Base-by-base conservation (phyloP, 352 stramenopile genomes). In the Phytophthora pluvialis region DNA sequence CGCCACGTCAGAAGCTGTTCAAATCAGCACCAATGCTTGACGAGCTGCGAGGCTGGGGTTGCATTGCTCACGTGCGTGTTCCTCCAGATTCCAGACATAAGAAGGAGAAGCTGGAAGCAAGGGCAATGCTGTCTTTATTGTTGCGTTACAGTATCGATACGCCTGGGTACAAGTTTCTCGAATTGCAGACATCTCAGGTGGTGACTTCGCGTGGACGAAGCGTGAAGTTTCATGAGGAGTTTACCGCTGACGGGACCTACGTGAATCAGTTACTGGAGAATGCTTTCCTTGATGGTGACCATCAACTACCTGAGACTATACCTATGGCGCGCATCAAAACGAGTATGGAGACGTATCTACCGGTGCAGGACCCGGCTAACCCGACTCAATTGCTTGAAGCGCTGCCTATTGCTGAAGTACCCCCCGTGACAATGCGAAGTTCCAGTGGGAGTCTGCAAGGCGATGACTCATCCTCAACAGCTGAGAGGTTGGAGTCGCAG, bases 41-140 rank as follows among this genome's bases (percentile, higher is more conserved):
- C 3, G 40, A 44, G n/a, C 28, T 64, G 47, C 47, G 56, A 12
- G 47, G 25, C 15, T 64, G 45, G 45, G 57, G 38, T 7, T 57
- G 57, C 35, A n/a, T 65, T 29, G 29, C 49, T 12, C 33, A 47
- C 18, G 49, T 60, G 5, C 33, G 44, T 33, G 40, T 67, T 2
- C 40, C 49, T 25, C 48, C 40, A n/a, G 49, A 55, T 11, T 60
- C 48, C n/a, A 12, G 59, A 9, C 38, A 44, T 1, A 4, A 12
- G 6, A 67, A 50, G 12, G 59, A 49, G 9, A 60, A 60, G 9
- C 26, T 67, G 21, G 12, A 44, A 9, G 11, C 42, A 33, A 48
- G 59, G 11, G 15, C 31, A 26, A 28, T 11, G 31, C 11, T 60
- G 40, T 33, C 25, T 25, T 16, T 61, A 33, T 26, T 61, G 8